These are phyloP conservation scores for Dryas integrifolia DNA, from an alignment of 331 rosid species.

Conservation along the genomic window DNA sequence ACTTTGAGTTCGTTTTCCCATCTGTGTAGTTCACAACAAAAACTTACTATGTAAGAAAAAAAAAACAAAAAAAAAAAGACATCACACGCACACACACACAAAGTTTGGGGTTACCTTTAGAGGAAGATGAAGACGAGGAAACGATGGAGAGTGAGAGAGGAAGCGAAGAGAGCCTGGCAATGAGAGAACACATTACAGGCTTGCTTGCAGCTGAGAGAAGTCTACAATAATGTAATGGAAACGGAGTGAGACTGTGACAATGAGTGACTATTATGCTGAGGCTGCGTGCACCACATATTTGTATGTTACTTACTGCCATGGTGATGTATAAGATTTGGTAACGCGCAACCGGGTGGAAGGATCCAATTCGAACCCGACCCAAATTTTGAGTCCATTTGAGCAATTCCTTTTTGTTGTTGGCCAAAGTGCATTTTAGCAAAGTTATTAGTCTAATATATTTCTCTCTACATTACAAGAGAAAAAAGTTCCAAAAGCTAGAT, in stretches of 20 bases:
- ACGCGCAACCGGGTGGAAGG: no score
- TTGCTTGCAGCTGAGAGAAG: neutral
- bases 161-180: conserved; percentile 45
- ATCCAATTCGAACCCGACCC: no score
- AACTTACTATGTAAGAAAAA: neutral
- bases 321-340: no score
- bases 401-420: no score
- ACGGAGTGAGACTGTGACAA: neutral
- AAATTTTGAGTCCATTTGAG: no score
- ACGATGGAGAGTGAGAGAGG: conserved; percentile 46
- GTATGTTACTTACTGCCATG: no score
- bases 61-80: neutral
- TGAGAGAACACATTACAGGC: conserved; percentile 44
- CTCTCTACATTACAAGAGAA: no score
- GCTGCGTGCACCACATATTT: conserved; percentile 13
- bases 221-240: neutral
- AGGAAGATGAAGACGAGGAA: conserved; percentile 42
- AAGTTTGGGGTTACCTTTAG: conserved; percentile 41
- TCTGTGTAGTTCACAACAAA: conserved; percentile 31
- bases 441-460: no score
- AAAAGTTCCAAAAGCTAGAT: no score
- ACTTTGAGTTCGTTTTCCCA: conserved; percentile 38
- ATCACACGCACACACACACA: neutral
- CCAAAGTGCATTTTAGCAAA: no score
- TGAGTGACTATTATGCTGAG: neutral